These are phyloP conservation scores for Fusarium sp. DNA, from an alignment of 2,329 filamentous ascomycete species.

Conservation along the genomic window DNA sequence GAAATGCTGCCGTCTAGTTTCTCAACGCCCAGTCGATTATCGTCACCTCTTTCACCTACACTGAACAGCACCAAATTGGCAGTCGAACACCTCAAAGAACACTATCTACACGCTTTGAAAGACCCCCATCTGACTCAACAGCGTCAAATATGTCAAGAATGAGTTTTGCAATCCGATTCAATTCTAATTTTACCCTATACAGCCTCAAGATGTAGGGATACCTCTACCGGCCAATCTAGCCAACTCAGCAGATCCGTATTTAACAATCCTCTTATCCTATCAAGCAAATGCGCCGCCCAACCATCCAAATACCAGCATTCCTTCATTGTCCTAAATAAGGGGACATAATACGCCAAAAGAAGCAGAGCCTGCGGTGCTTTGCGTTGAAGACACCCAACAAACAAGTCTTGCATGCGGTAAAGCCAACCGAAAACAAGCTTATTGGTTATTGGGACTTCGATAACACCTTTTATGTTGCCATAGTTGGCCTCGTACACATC, in stretches of 20 bases:
- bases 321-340: conserved; percentile 40
- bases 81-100: not conserved
- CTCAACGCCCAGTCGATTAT: not conserved
- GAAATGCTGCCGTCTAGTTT: not conserved
- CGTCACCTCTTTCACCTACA: not conserved
- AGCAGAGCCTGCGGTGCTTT: conserved; percentile 47
- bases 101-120: not conserved
- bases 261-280: conserved; percentile 41
- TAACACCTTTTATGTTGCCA: conserved; percentile 34
- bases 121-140: not conserved
- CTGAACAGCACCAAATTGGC: not conserved
- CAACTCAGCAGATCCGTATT: conserved; percentile 35
- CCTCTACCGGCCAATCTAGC: conserved; percentile 45
- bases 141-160: not conserved
- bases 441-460: conserved; percentile 34
- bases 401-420: conserved; percentile 47
- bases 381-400: conserved; percentile 44
- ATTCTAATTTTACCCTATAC: conserved; percentile 20
- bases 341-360: conserved; percentile 46
- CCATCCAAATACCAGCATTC: conserved; percentile 43
- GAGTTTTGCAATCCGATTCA: not conserved
- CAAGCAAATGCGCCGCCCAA: conserved; percentile 43
- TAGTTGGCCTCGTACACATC: conserved; percentile 48
- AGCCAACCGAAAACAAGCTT: conserved; percentile 48
- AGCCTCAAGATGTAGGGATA: conserved; percentile 24